Conservation (phyloP, 176 grass and related monocot genomes). For the Carex cristatella region DNA sequence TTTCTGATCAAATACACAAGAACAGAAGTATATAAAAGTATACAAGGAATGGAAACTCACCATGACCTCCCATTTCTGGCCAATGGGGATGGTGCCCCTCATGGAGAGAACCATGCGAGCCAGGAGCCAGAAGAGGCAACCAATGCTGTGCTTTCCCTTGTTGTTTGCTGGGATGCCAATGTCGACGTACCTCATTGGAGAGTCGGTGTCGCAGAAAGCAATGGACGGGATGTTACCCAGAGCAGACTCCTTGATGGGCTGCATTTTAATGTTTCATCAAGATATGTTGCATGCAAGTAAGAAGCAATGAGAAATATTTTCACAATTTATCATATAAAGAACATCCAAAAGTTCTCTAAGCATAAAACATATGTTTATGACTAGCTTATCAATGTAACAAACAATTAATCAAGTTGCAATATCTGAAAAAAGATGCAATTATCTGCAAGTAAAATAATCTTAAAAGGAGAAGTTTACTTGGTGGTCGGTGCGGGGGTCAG, state of each 20-base stretch:
- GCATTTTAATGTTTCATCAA: slow-evolving; percentile 1
- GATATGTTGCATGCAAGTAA: background rate
- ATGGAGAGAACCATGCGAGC: slow-evolving; percentile 90
- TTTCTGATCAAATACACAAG: background rate
- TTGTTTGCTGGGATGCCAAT: slow-evolving; percentile 90
- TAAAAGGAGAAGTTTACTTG: slow-evolving; percentile 35
- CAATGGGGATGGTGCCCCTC: slow-evolving; percentile 74
- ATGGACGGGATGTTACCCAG: slow-evolving; percentile 84
- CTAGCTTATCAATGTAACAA: background rate
- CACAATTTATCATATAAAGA: background rate
- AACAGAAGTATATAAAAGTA: background rate
- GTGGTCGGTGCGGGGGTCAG: slow-evolving; percentile 84
- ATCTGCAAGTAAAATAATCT: background rate
- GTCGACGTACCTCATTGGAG: slow-evolving; percentile 85
- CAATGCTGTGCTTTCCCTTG: slow-evolving; percentile 87
- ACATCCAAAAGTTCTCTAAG: background rate
- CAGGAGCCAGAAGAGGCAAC: slow-evolving; percentile 87
- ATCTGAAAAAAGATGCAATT: background rate
- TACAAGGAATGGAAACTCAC: slow-evolving; percentile 24
- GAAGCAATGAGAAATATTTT: background rate
- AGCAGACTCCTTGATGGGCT: slow-evolving; percentile 95
- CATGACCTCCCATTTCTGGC: slow-evolving; percentile 91
- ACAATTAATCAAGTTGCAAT: background rate
- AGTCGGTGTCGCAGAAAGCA: slow-evolving; percentile 90
- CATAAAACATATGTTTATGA: background rate